Percentiles rank a stretch among this genome's conserved stretches.
These are phyloP conservation scores for Candida glucosophila DNA, from an alignment of 1,139 yeast species.

Conservation along the genomic window DNA sequence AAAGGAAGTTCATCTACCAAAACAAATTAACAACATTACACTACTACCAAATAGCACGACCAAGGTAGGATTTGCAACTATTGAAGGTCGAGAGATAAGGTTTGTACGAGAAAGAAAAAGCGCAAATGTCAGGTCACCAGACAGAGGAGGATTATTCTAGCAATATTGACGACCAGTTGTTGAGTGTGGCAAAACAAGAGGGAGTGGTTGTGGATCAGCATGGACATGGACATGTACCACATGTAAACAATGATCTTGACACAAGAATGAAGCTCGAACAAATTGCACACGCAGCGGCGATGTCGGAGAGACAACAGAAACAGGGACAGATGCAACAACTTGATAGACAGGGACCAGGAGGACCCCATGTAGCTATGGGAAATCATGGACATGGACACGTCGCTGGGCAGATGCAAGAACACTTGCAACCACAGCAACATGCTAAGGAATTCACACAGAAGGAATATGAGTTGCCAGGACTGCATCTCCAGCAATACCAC, in stretches of 20 bases:
- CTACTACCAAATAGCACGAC: slow-evolving; percentile 17
- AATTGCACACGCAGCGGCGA: slow-evolving; percentile 21
- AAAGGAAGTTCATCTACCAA: slow-evolving; percentile 8
- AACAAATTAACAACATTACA: slow-evolving; percentile 12
- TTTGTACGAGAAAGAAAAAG: slow-evolving; percentile 1
- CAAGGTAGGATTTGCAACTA: slow-evolving; percentile 7
- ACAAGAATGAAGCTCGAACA: slow-evolving; percentile 25
- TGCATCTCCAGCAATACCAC: slow-evolving; percentile 12
- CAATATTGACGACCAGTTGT: slow-evolving; percentile 40
- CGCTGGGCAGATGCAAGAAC: slow-evolving; percentile 12
- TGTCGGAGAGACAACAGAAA: slow-evolving; percentile 10
- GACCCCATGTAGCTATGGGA: too few species aligned
- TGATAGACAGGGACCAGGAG: slow-evolving; percentile 11
- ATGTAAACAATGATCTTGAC: slow-evolving; percentile 18
- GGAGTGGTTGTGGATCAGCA: slow-evolving; percentile 14
- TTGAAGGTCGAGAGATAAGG: slow-evolving; percentile 1
- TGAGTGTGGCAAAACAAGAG: slow-evolving; percentile 28
- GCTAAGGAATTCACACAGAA: slow-evolving; percentile 5
- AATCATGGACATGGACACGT: slow-evolving; percentile 12
- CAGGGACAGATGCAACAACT: slow-evolving; percentile 9
- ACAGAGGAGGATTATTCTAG: slow-evolving; percentile 28
- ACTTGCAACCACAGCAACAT: slow-evolving; percentile 8
- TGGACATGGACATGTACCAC: slow-evolving; percentile 7
- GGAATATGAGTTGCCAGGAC: slow-evolving; percentile 8
- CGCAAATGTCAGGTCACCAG: slow-evolving; percentile 13